phyloP scores from a whole-genome alignment of 768 basidiomycete genomes.

The Fomitopsis serialis region DNA sequence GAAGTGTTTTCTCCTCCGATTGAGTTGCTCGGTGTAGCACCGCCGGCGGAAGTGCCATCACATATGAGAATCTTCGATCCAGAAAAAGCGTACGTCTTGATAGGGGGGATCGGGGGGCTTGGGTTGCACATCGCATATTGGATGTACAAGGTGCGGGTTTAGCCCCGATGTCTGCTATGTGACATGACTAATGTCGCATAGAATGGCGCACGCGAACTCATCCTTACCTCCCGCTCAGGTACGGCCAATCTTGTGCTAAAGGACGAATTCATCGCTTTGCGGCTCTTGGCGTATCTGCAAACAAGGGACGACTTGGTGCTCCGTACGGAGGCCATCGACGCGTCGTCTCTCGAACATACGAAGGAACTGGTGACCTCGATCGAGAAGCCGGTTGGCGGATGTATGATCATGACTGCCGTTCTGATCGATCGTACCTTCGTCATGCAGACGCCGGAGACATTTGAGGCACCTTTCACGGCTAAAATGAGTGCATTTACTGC shows the following conservation, averaged over 20 bases:
- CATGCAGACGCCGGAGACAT: constrained; percentile 10
- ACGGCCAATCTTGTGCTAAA: background rate
- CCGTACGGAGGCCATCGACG: constrained; percentile 4
- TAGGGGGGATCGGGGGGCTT: constrained; percentile 36
- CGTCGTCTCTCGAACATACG: background rate
- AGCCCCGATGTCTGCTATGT: no score
- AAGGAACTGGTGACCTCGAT: background rate
- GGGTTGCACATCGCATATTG: constrained; percentile 33
- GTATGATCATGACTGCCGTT: constrained; percentile 10
- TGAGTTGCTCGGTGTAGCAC: background rate
- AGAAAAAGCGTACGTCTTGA: constrained; percentile 29
- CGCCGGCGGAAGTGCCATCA: background rate
- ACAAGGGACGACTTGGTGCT: constrained; percentile 1
- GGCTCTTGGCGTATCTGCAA: constrained; percentile 9
- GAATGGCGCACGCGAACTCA: constrained; percentile 17
- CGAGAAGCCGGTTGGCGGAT: constrained; percentile 12
- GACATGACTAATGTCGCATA: constrained; percentile 25
- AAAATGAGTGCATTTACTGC: constrained; percentile 7
- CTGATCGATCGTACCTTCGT: constrained; percentile 11
- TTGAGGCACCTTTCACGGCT: constrained; percentile 2
- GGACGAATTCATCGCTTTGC: constrained; percentile 1
- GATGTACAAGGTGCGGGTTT: constrained; percentile 35
- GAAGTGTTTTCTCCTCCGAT: background rate
- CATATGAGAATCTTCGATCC: constrained; percentile 17
- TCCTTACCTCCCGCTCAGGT: constrained; percentile 15